Percentiles rank a stretch among this genome's conserved stretches.
phyloP scores from a whole-genome alignment of 805 yeast genomes.

The Ogataea pilisensis region DNA sequence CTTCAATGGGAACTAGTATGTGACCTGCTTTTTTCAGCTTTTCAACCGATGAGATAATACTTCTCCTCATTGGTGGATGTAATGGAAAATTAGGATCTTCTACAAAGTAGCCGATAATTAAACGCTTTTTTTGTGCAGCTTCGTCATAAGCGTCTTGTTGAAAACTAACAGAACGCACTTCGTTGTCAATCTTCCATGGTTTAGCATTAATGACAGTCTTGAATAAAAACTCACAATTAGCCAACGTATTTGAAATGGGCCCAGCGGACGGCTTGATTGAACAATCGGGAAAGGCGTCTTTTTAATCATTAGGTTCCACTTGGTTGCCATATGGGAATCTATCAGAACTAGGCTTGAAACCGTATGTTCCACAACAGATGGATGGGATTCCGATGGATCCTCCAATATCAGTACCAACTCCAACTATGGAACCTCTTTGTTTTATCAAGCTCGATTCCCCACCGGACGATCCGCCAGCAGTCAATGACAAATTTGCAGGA shows the following conservation, averaged over 20 bases:
- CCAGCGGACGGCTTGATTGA: constrained; percentile 35
- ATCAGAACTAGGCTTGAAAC: constrained; percentile 44
- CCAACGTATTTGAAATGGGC: constrained; percentile 46
- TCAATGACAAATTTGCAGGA: constrained; percentile 44
- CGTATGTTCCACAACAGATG: constrained; percentile 50
- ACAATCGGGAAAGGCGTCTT: too few species aligned
- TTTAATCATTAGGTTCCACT: constrained; percentile 18
- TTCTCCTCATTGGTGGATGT: constrained; percentile 51
- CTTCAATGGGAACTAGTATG: constrained; percentile 36
- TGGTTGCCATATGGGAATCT: constrained; percentile 27
- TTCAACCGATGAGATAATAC: constrained; percentile 29
- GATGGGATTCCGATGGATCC: constrained; percentile 59
- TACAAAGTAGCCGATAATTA: constrained; percentile 48
- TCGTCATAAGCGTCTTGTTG: constrained; percentile 17
- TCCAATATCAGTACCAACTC: constrained; percentile 62
- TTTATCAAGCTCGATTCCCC: constrained; percentile 60
- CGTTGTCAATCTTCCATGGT: constrained; percentile 17
- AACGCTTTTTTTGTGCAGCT: constrained; percentile 22
- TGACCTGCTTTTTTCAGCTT: constrained; percentile 37
- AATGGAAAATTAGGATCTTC: constrained; percentile 53
- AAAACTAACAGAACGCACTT: not conserved
- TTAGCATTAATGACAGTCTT: constrained; percentile 20
- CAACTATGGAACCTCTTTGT: constrained; percentile 51
- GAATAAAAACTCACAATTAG: constrained; percentile 48
- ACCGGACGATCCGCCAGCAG: constrained; percentile 62